A percentile compares a stretch with the other conserved stretches of the same genome.
These are phyloP conservation scores for Spatholobus suberectus DNA, from an alignment of 306 rosid genomes.

Conservation along the genomic window DNA sequence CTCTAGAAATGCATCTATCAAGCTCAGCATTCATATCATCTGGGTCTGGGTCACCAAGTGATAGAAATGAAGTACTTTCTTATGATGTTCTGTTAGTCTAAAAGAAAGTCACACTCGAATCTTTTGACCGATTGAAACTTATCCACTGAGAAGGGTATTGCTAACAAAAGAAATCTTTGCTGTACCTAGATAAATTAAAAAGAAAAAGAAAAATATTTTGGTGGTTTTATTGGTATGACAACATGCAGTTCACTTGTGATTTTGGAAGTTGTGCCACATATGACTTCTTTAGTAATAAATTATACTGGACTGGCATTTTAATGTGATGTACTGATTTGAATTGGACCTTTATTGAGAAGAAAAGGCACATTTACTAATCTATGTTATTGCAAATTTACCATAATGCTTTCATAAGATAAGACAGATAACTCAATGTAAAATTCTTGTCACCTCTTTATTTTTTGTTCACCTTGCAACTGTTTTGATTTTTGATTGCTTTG, in stretches of 20 bases:
- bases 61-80: neutral
- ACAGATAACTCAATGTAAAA: neutral
- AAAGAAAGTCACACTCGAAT: neutral
- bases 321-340: neutral
- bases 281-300: neutral
- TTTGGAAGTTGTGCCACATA: neutral
- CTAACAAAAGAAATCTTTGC: neutral
- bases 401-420: neutral
- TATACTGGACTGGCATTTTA: neutral
- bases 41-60: neutral
- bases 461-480: constrained; percentile 32
- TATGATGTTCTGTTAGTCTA: neutral
- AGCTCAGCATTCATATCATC: neutral
- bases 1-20: constrained; percentile 16
- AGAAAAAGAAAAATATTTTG: neutral
- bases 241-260: constrained; percentile 11
- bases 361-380: neutral
- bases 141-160: neutral
- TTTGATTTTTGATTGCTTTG: constrained; percentile 17
- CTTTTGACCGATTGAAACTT: neutral
- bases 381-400: constrained; percentile 7
- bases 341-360: neutral
- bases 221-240: neutral
- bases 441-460: neutral
- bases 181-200: neutral